Evolutionary conservation across 768 basidiomycete species (phyloP), one percentile per base, ranked within the genome.

Genomic region (Collybiopsis confluens): DNA sequence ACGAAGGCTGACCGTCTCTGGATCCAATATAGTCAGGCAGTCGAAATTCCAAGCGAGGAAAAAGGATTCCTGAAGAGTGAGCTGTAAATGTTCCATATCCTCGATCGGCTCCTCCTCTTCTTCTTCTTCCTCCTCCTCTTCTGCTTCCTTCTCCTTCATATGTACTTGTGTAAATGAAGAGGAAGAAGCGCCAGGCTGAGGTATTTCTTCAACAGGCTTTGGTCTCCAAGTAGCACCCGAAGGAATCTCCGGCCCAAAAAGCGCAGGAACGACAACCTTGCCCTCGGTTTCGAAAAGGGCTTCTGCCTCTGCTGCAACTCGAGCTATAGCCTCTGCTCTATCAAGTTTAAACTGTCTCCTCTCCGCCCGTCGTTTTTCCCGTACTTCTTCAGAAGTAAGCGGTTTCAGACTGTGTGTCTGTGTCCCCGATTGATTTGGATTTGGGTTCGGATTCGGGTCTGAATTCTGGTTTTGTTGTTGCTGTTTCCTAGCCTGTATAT

Each of bases 301-400:
- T 63, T 93, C 91, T 5, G 90, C 91, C 62, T 90, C 86, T 36
- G 85, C 85, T 0, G 84, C 86, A 0, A 89, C 88, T 0, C 80
- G 80, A 1, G 91, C 91, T 59, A 97, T 88, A 2, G 94, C 96
- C 54, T 77, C 74, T 24, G 95, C 94, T 62, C 97, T 85, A 64
- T 96, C 92, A 36, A 86, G 75, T 70, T 99, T 99, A 76, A 96
- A 95, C 61, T 93, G 89, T 61, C 86, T 86, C 35, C 97, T 85
- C 60, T 95, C 92, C 27, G 84, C 82, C 44, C 97, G 78, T 36
- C 97, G 86, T 63, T 83, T 84, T 36, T 89, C 92, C 8, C 93
- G 92, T 51, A 97, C 72, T 68, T 98, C 92, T 64, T 99, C 97
- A 1, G 94, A 86, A 0, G 94, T 92, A 59, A 90, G 71, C 52